A percentile compares a stretch with the other conserved stretches of the same genome.
phyloP scores from a whole-genome alignment of 176 grass and related monocot species.

The Areca catechu region DNA sequence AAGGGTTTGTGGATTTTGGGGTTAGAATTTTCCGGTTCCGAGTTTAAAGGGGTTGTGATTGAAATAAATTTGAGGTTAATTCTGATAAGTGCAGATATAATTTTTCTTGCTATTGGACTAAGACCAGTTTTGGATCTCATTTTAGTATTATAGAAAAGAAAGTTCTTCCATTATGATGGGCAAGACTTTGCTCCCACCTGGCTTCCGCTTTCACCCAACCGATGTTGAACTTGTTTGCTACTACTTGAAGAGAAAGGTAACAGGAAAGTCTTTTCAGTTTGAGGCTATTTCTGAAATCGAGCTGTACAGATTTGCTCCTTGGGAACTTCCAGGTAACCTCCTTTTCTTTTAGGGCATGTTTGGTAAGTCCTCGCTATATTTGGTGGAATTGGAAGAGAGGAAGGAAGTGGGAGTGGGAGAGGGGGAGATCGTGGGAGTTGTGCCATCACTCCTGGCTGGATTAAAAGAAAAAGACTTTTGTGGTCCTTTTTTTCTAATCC shows the following conservation, averaged over 20 bases:
- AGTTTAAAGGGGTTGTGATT: not conserved
- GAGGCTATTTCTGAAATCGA: conserved; percentile 58
- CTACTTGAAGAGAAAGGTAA: conserved; percentile 78
- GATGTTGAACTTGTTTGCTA: conserved; percentile 67
- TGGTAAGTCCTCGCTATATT: too few species aligned
- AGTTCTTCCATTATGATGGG: conserved; percentile 26
- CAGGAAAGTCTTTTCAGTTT: conserved; percentile 48
- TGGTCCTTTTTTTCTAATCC: too few species aligned
- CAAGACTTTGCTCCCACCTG: conserved; percentile 58
- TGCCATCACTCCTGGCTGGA: too few species aligned
- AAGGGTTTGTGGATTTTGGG: not conserved
- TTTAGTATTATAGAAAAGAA: conserved; percentile 13
- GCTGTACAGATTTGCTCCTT: conserved; percentile 80
- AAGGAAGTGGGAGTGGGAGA: too few species aligned
- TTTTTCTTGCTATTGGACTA: conserved; percentile 11
- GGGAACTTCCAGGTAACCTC: conserved; percentile 77
- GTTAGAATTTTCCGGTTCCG: conserved; percentile 6
- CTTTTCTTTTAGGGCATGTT: not conserved
- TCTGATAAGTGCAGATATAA: conserved; percentile 1
- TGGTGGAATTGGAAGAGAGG: too few species aligned
- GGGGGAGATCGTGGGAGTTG: too few species aligned
- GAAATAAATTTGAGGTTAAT: not conserved
- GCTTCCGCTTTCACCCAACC: conserved; percentile 85
- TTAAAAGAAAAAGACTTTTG: too few species aligned
- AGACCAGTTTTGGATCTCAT: conserved; percentile 20